Evolutionary conservation across 768 basidiomycete genomes (phyloP), one percentile per base, ranked within the genome.

Genomic region (Tylopilus sp.): DNA sequence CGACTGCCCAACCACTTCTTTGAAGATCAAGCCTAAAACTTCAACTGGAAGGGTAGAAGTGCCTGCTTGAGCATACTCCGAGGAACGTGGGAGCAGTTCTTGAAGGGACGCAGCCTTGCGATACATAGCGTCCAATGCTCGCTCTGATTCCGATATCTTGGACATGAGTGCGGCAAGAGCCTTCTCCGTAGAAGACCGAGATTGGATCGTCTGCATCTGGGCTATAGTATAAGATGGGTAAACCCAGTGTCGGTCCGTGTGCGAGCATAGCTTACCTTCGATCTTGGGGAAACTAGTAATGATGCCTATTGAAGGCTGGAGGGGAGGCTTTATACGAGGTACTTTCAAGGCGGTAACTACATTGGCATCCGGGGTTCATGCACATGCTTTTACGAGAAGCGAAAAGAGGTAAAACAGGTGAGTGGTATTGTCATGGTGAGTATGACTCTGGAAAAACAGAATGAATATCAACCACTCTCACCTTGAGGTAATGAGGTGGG

Each of bases 21-120:
- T 40, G 44, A 67, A 66, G 30, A 67, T 57, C 52, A 66, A 55
- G n/a, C 53, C 57, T 30, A 67, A 43, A 39, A 69, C 30, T 40
- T 67, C 66, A 44, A 58, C 55, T 18, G 66, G 68, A 18, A 67
- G 26, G n/a, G 43, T 30, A 33, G 66, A 66, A 40, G 59, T 51
- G 30, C 17, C 53, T 13, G 53, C 3, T 21, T 22, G 51, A 26
- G 11, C 35, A 21, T 18, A 20, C 33, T 26, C 44, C n/a, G n/a
- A n/a, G 9, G 51, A 44, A 17, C 23, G 20, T 40, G 26, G 48
- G 18, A 62, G 47, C 5, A 48, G 28, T 22, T 43, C 39, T 46
- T 58, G 39, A 20, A 63, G 51, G 18, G 23, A n/a, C 2, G 55
- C 40, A 2, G 53, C 66, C 46, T 56, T 48, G 50, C 44, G 42